These are phyloP conservation scores for Heracleum sosnowskyi DNA, from an alignment of 129 eudicot species.

Conservation along the genomic window DNA sequence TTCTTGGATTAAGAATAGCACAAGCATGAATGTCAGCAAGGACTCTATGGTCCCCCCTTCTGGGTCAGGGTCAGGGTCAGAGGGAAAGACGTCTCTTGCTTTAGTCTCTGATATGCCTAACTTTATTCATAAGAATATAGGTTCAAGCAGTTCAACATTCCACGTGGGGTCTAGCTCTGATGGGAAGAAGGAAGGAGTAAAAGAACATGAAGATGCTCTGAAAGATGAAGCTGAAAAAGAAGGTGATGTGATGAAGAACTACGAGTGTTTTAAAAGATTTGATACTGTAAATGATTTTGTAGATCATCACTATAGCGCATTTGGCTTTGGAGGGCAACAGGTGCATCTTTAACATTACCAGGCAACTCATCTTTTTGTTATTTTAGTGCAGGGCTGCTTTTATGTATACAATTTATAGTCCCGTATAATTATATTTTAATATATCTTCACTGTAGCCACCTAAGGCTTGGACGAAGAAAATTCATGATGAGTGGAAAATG, in stretches of 20 bases:
- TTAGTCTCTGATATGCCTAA: slow-evolving; percentile 4
- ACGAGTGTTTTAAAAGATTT: slow-evolving; percentile 42
- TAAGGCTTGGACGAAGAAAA: slow-evolving; percentile 52
- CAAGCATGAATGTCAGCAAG: slow-evolving; percentile 11
- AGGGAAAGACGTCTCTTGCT: slow-evolving; percentile 18
- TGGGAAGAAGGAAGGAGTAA: slow-evolving; percentile 21
- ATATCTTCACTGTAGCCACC: slow-evolving; percentile 34
- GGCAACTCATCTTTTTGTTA: neutral
- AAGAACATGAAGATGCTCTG: slow-evolving; percentile 21
- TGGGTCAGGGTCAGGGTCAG: slow-evolving; percentile 6
- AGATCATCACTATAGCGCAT: slow-evolving; percentile 42
- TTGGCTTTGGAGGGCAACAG: slow-evolving; percentile 37
- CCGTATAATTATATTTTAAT: neutral
- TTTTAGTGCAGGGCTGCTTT: slow-evolving; percentile 1
- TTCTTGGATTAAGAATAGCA: slow-evolving; percentile 38
- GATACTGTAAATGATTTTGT: slow-evolving; percentile 55
- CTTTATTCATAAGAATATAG: too few relatives aligned
- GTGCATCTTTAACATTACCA: slow-evolving; percentile 15
- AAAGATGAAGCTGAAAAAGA: slow-evolving; percentile 25
- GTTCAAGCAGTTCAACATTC: slow-evolving; percentile 36
- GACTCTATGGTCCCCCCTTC: slow-evolving; percentile 12
- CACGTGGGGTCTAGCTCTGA: slow-evolving; percentile 16
- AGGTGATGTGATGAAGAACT: slow-evolving; percentile 29
- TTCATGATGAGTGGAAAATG: slow-evolving; percentile 79
- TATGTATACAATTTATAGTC: neutral